Conservation (phyloP, 2,329 filamentous ascomycete species). For the Alternaria ethzedia region DNA sequence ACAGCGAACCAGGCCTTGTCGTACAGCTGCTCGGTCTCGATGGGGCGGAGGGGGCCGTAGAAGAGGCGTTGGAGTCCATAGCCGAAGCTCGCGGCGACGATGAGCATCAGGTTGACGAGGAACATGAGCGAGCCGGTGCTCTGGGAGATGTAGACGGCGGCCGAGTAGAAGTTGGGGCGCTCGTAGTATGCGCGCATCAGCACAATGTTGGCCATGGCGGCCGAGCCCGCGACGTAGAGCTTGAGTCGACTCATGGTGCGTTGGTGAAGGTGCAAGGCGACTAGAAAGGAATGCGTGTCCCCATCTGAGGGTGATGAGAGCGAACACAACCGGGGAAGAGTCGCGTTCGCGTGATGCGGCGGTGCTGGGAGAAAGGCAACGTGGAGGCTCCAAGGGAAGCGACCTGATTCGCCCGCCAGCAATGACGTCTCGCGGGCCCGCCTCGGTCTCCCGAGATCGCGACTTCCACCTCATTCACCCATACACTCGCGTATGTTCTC, state of each 20-base stretch:
- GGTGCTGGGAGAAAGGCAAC: constrained; percentile 17
- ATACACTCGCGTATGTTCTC: not conserved
- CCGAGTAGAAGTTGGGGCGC: constrained; percentile 97
- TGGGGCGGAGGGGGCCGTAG: constrained; percentile 86
- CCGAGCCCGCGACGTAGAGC: constrained; percentile 63
- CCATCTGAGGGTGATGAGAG: constrained; percentile 17
- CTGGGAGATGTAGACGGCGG: constrained; percentile 94
- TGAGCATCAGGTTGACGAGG: constrained; percentile 85
- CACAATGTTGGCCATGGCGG: constrained; percentile 81
- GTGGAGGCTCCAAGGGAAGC: constrained; percentile 10
- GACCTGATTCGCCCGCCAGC: constrained; percentile 7
- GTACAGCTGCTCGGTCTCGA: constrained; percentile 96
- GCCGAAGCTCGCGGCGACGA: constrained; percentile 79
- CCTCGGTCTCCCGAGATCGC: not conserved
- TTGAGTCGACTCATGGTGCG: constrained; percentile 42
- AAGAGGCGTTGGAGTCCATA: constrained; percentile 89
- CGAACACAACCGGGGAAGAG: constrained; percentile 12
- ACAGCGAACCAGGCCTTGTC: constrained; percentile 98
- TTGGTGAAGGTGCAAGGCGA: constrained; percentile 6
- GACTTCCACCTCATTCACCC: not conserved
- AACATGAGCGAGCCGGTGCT: constrained; percentile 96
- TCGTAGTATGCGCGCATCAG: constrained; percentile 91
- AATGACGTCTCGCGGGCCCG: constrained; percentile 7
- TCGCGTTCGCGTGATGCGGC: constrained; percentile 12
- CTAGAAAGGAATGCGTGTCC: constrained; percentile 16